A percentile compares a stretch with the other conserved stretches of the same genome.
phyloP scores from a whole-genome alignment of 2,329 filamentous ascomycete species.

The Pseudocercospora cruenta region DNA sequence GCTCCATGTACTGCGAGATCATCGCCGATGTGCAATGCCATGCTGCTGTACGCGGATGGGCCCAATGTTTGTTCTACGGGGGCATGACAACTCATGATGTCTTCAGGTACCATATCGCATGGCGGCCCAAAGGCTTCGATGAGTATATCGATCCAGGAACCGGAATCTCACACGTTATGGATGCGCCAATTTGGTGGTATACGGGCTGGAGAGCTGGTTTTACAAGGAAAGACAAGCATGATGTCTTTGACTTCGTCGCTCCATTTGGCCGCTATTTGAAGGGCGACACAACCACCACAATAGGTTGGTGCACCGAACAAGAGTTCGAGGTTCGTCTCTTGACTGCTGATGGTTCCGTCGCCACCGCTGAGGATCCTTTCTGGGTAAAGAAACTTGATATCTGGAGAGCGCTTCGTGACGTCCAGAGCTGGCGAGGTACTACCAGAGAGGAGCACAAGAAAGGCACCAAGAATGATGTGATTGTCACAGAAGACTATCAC shows the following conservation, averaged over 20 bases:
- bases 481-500: constrained; percentile 4
- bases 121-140: constrained; percentile 17
- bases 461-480: background rate
- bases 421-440: constrained; percentile 15
- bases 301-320: constrained; percentile 23
- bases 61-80: constrained; percentile 22
- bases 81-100: constrained; percentile 27
- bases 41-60: constrained; percentile 22
- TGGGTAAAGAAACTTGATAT: constrained; percentile 20
- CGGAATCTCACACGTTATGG: constrained; percentile 20
- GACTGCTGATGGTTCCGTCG: constrained; percentile 15
- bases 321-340: constrained; percentile 24
- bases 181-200: constrained; percentile 25
- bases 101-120: constrained; percentile 25
- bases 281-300: constrained; percentile 13
- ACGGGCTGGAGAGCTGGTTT: constrained; percentile 25
- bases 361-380: constrained; percentile 18
- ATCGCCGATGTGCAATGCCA: constrained; percentile 28
- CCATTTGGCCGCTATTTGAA: constrained; percentile 24
- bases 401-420: constrained; percentile 23
- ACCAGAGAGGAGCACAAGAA: constrained; percentile 3
- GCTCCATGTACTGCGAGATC: constrained; percentile 23
- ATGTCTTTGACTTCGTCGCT: constrained; percentile 20
- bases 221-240: constrained; percentile 22
- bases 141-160: constrained; percentile 14